A percentile compares a stretch with the other conserved stretches of the same genome.
phyloP scores from a whole-genome alignment of 2,329 filamentous ascomycete genomes.

The Venturia nashicola region DNA sequence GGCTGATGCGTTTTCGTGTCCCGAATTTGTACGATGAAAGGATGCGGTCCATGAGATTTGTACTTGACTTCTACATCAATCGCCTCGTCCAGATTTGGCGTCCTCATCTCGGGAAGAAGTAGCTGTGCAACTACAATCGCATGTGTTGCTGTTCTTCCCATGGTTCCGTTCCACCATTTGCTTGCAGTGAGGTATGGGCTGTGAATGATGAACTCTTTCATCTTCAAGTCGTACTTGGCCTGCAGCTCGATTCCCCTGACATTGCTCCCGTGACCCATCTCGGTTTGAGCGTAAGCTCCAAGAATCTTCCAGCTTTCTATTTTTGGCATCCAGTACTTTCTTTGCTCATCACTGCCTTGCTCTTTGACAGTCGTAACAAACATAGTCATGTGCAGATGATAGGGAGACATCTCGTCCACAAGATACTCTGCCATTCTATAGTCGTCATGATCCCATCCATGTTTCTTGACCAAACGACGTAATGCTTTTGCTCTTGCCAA shows the following conservation, averaged over 20 bases:
- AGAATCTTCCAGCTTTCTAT: conserved; percentile 38
- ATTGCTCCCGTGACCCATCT: conserved; percentile 41
- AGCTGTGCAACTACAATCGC: conserved; percentile 42
- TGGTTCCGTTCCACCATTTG: conserved; percentile 44
- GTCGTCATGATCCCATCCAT: conserved; percentile 38
- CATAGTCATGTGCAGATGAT: conserved; percentile 39
- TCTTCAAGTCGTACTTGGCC: conserved; percentile 33
- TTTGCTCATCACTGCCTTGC: conserved; percentile 36
- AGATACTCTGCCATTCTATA: conserved; percentile 40
- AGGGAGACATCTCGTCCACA: conserved; percentile 41
- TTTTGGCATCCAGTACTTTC: conserved; percentile 36
- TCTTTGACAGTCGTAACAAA: conserved; percentile 39
- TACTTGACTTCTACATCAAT: conserved; percentile 17
- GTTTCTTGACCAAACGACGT: conserved; percentile 31
- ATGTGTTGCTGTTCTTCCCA: conserved; percentile 43
- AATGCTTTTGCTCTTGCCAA: conserved; percentile 40
- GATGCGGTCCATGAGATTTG: conserved; percentile 37
- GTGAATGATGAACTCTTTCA: conserved; percentile 37
- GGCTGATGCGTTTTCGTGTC: conserved; percentile 36
- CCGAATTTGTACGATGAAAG: conserved; percentile 40
- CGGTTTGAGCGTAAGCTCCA: conserved; percentile 40
- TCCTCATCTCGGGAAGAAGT: conserved; percentile 26
- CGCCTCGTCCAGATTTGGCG: conserved; percentile 9
- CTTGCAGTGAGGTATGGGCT: conserved; percentile 39
- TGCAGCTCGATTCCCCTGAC: conserved; percentile 37